These are phyloP conservation scores for Pseudofabraea citricarpa DNA, from an alignment of 2,329 filamentous ascomycete species.

Conservation along the genomic window DNA sequence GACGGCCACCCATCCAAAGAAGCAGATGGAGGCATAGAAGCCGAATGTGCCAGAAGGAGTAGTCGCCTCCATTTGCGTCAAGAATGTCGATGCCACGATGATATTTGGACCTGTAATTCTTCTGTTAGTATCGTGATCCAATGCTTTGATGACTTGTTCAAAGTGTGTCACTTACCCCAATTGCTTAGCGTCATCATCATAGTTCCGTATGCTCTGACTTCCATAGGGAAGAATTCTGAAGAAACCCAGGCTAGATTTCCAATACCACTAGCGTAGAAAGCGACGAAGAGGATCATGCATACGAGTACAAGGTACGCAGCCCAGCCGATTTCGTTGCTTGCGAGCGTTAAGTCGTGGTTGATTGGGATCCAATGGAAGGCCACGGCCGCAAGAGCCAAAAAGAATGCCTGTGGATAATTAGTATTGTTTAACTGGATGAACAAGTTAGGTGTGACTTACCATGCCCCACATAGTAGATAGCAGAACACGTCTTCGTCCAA, in stretches of 20 bases:
- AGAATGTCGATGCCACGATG: constrained; percentile 44
- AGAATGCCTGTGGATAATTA: background rate
- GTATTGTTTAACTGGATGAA: background rate
- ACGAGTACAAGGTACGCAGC: background rate
- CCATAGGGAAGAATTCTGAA: constrained; percentile 41
- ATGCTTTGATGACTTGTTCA: too few species aligned
- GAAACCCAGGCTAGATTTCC: constrained; percentile 29
- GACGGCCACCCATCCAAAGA: constrained; percentile 40
- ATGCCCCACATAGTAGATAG: constrained; percentile 39
- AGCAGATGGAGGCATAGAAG: constrained; percentile 46
- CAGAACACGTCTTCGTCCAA: constrained; percentile 39
- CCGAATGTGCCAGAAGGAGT: constrained; percentile 46
- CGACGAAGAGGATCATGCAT: constrained; percentile 2
- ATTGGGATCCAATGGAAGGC: constrained; percentile 35
- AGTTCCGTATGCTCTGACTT: constrained; percentile 40
- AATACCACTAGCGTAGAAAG: constrained; percentile 39
- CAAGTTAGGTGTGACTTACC: background rate
- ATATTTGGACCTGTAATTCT: constrained; percentile 43
- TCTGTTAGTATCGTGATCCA: too few species aligned
- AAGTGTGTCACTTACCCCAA: too few species aligned
- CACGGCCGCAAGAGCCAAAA: background rate
- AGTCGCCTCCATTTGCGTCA: constrained; percentile 43
- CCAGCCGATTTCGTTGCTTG: constrained; percentile 20
- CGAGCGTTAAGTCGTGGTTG: constrained; percentile 34
- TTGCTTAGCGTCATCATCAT: constrained; percentile 43